Base-by-base conservation (phyloP, 1,139 yeast genomes). In the Geotrichum histeridarum region DNA sequence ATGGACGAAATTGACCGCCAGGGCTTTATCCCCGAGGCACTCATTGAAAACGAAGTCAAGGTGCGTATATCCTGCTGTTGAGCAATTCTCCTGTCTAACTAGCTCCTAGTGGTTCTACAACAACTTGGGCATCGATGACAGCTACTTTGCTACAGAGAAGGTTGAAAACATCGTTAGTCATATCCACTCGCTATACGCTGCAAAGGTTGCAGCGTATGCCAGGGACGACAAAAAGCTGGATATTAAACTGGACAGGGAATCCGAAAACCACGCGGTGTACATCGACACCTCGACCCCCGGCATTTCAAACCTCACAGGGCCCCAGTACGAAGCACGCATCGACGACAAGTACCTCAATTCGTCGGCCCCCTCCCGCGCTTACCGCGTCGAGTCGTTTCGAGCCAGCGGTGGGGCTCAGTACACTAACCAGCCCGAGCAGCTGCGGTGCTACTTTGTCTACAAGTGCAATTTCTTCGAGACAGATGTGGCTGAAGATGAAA, bases 141-240 rank as follows among this genome's bases (percentile, higher is more conserved):
- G 89, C 41, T 93, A 88, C 72, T 91, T 93, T 68, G 93, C 95
- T 51, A 81, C 87, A 62, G 96, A 91, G 67, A 74, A 86, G 3
- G 85, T 91, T 22, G 82, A 79, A 56, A 90, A 83, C 57, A 86
- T 93, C 64, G 91, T 89, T 42, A 79, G 87, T 54, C 95, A 89
- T 68, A 78, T 81, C 57, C 89, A 87, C 67, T 86, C 96, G 14
- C 77, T 93, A 57, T 93, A 91, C 71, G 89, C 97, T 41, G 93
- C 97, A 59, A 93, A 93, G 70, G 81, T 93, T 55, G 94, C 93
- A 63, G 95, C 97, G n/a, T 89, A 78, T 69, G 84, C 90, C 12
- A 73, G 77, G 60, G 78, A 72, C 58, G 81, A 73, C 61, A 76
- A 74, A 59, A 69, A 71, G 59, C 82, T 89, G 14, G 79, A 82